A percentile compares a stretch with the other conserved stretches of the same genome.
These are phyloP conservation scores for Globisporangium emineosum DNA, from an alignment of 352 stramenopile species.

Conservation along the genomic window DNA sequence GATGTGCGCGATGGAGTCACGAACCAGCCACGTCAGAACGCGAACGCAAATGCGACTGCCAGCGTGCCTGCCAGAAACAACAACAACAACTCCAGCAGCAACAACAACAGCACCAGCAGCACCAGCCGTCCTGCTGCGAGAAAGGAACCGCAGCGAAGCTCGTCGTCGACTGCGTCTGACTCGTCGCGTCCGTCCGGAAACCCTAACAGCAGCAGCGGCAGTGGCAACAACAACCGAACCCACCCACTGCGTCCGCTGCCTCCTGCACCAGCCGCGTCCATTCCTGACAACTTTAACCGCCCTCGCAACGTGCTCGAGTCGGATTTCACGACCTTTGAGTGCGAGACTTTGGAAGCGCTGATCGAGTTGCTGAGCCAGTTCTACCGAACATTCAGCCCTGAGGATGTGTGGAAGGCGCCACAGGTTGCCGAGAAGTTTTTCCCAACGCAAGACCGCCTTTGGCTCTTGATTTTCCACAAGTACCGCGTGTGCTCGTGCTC, in stretches of 20 bases:
- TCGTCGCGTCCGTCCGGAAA: constrained; percentile 25
- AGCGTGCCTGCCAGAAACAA: background rate
- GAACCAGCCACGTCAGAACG: constrained; percentile 29
- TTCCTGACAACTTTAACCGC: constrained; percentile 21
- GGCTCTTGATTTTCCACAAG: constrained; percentile 86
- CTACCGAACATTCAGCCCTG: constrained; percentile 75
- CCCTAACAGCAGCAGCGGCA: background rate
- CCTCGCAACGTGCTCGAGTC: constrained; percentile 73
- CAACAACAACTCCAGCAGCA: background rate
- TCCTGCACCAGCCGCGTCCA: constrained; percentile 13
- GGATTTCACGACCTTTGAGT: constrained; percentile 74
- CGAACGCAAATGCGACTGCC: background rate
- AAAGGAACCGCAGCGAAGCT: constrained; percentile 23
- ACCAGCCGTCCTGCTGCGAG: constrained; percentile 8
- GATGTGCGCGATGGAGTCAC: constrained; percentile 75
- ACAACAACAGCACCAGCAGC: constrained; percentile 24
- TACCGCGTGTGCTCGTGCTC: constrained; percentile 83
- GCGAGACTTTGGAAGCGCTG: constrained; percentile 74
- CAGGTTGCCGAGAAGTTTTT: constrained; percentile 86
- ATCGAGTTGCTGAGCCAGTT: constrained; percentile 58
- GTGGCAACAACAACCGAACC: constrained; percentile 19
- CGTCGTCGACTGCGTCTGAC: constrained; percentile 37
- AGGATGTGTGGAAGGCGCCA: constrained; percentile 76
- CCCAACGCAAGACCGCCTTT: constrained; percentile 66
- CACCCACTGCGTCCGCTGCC: constrained; percentile 20